Percentiles rank a stretch among this genome's conserved stretches.
Evolutionary conservation across 352 stramenopile species (phyloP).

Genomic region (Globisporangium cederbergense): DNA sequence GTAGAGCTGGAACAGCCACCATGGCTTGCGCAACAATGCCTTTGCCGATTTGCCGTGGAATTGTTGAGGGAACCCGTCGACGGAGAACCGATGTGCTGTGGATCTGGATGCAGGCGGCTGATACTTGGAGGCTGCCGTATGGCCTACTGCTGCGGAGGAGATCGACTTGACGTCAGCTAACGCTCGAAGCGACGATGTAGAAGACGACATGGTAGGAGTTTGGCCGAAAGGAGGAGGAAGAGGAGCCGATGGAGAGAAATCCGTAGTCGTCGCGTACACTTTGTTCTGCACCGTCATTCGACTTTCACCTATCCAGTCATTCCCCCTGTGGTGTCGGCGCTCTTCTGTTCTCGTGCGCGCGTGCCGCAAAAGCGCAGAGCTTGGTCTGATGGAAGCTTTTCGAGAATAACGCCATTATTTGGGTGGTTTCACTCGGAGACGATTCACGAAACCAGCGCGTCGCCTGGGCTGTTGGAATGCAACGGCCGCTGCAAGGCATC

Average conservation of each 20-base stretch:
- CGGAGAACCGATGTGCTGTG: neutral
- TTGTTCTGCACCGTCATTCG: constrained; percentile 14
- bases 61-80: neutral
- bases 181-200: neutral
- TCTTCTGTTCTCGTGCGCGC: neutral
- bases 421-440: constrained; percentile 3
- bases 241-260: neutral
- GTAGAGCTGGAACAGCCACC: constrained; percentile 14
- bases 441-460: neutral
- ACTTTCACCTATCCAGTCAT: neutral
- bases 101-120: neutral
- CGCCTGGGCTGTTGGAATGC: neutral
- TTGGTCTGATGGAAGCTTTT: neutral
- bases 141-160: neutral
- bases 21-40: neutral
- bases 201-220: constrained; percentile 1
- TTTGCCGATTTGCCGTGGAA: neutral
- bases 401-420: neutral
- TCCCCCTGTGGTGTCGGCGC: neutral
- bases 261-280: constrained; percentile 9
- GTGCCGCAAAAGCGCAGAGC: neutral
- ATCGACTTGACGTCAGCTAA: neutral
- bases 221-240: neutral
- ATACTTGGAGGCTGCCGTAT: neutral
- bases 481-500: neutral